Base-by-base conservation (phyloP, 2,329 filamentous ascomycete genomes). In the Fusarium sp. region DNA sequence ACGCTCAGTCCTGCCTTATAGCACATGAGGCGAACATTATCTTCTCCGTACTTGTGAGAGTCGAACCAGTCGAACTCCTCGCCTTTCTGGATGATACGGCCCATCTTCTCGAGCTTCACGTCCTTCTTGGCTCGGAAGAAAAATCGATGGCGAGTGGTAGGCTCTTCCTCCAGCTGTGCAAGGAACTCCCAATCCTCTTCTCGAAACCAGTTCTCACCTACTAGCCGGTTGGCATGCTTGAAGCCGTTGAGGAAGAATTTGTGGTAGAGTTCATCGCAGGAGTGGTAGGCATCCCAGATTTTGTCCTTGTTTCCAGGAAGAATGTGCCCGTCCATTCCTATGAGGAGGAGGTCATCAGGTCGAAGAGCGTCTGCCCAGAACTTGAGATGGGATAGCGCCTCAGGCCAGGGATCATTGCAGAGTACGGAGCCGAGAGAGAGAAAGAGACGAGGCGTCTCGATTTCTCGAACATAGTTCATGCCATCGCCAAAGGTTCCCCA, bases 61-160 rank as follows among this genome's bases (percentile, higher is more conserved):
- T 82, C 80, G 60, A 82, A 82, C 80, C 80, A 82, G 62, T 82
- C 80, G 17, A 81, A 71, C 57, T 80, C 78, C 43, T 79, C 73
- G 15, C 76, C 79, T 20, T 71, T 51, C 40, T 64, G 53, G 39
- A 81, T 77, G 13, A 62, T 60, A 17, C 71, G 70, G 4, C 60
- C 67, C 27, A 75, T 62, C 17, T 61, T 71, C 10, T 61, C 52
- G 17, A 79, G 67, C 7, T 58, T 55, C 32, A 82, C 69, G 22
- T 79, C 75, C 17, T 68, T 72, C 27, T 77, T 79, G 25, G 80
- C 79, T 17, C 73, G 71, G 56, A 82, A 77, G 63, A 75, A 81
- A 66, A 81, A 81, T 7, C 79, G 77, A 60, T 82, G 80, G 6
- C 80, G 74, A 20, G 78, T 80, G 7, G 77, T 77, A 13, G 79